phyloP scores from a whole-genome alignment of 1,284 basidiomycete species.

The Cutaneotrichosporon spelunceum region DNA sequence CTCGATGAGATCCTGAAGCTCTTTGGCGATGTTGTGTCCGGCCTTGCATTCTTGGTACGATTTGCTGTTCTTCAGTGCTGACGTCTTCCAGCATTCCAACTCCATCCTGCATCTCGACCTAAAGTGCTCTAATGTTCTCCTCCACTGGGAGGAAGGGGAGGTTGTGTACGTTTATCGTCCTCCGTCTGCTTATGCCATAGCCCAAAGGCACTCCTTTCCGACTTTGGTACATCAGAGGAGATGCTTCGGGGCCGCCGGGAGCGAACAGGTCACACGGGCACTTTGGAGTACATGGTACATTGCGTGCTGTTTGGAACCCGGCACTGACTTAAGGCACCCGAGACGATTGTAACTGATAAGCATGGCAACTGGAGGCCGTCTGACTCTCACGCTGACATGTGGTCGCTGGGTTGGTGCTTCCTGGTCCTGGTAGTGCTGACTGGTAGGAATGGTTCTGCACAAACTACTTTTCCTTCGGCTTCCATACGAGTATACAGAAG shows the following conservation, averaged over 20 bases:
- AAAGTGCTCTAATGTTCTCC: conserved; percentile 86
- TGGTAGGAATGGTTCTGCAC: conserved; percentile 77
- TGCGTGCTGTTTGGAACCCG: too few species aligned
- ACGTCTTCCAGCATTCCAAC: conserved; percentile 64
- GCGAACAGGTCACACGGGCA: conserved; percentile 87
- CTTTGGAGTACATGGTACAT: conserved; percentile 61
- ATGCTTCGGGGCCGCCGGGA: conserved; percentile 66
- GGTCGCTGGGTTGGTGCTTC: conserved; percentile 54
- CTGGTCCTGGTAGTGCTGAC: neutral
- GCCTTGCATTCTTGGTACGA: conserved; percentile 72
- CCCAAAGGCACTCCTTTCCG: conserved; percentile 75
- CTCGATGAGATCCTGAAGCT: conserved; percentile 73
- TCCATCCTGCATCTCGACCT: conserved; percentile 86
- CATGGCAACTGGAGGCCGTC: conserved; percentile 66
- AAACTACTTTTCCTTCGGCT: conserved; percentile 83
- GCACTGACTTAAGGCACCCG: conserved; percentile 59
- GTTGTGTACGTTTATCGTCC: conserved; percentile 55
- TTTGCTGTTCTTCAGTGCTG: neutral
- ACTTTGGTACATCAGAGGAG: conserved; percentile 90
- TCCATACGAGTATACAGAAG: conserved; percentile 68
- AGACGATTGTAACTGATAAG: conserved; percentile 60
- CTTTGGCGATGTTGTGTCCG: conserved; percentile 72
- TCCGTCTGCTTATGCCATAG: conserved; percentile 25
- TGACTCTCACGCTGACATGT: conserved; percentile 68
- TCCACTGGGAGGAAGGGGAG: conserved; percentile 87